Percentiles rank a stretch among this genome's conserved stretches.
These are phyloP conservation scores for Xylaria castorea DNA, from an alignment of 495 filamentous ascomycete genomes.

Conservation along the genomic window DNA sequence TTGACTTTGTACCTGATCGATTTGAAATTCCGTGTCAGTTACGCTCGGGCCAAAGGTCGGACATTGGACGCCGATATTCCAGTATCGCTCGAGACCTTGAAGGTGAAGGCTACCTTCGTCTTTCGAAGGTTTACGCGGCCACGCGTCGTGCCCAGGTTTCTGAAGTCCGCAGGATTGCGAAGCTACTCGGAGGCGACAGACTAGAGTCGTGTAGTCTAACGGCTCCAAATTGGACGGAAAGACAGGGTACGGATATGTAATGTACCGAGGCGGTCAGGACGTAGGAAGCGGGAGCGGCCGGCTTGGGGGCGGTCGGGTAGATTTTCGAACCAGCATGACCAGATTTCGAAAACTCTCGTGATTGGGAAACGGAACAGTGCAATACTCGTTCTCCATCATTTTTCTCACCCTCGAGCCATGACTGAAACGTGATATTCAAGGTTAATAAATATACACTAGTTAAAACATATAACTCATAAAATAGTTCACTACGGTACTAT, in stretches of 20 bases:
- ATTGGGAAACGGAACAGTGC: conserved; percentile 16
- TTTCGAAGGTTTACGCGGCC: conserved; percentile 12
- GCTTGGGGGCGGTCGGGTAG: conserved; percentile 23
- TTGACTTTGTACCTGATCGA: conserved; percentile 13
- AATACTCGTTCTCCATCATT: conserved; percentile 29
- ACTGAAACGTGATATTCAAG: conserved; percentile 15
- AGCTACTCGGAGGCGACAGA: conserved; percentile 12
- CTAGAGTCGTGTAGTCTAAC: conserved; percentile 15
- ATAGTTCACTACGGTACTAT: neutral
- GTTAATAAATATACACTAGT: neutral
- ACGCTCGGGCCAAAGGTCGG: conserved; percentile 6
- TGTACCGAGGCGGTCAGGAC: conserved; percentile 15
- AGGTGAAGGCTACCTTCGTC: conserved; percentile 10
- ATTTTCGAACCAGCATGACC: conserved; percentile 28
- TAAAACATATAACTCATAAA: conserved; percentile 7
- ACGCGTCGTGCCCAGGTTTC: conserved; percentile 18
- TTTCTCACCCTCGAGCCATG: conserved; percentile 20
- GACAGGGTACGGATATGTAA: conserved; percentile 20
- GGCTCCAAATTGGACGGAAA: conserved; percentile 18
- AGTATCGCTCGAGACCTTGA: conserved; percentile 10
- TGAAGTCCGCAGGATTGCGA: conserved; percentile 17
- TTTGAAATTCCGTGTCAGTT: neutral
- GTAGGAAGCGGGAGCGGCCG: conserved; percentile 21
- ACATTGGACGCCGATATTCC: conserved; percentile 7
- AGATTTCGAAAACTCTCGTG: conserved; percentile 28